Conservation (phyloP, 768 basidiomycete genomes). For the Lanmaoa pseudosensibilis region DNA sequence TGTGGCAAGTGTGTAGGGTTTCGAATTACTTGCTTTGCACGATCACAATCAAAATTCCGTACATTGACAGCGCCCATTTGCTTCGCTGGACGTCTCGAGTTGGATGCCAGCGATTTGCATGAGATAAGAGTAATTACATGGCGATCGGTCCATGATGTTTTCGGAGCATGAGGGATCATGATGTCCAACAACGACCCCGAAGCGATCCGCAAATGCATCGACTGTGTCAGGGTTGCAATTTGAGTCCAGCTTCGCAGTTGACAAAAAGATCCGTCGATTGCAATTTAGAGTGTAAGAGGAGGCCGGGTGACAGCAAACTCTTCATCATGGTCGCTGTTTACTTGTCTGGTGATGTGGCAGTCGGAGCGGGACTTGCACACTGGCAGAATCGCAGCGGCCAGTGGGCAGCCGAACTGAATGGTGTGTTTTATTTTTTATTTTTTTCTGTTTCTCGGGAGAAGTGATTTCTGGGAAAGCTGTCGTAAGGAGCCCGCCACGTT, state of each 20-base stretch:
- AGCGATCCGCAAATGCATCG: slow-evolving; percentile 13
- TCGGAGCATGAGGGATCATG: not conserved
- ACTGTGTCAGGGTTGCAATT: not conserved
- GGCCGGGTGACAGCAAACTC: not conserved
- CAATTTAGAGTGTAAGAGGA: not conserved
- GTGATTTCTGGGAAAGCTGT: slow-evolving; percentile 17
- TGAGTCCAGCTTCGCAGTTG: not conserved
- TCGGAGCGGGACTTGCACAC: not conserved
- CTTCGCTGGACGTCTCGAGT: not conserved
- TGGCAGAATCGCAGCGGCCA: not conserved
- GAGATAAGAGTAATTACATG: not conserved
- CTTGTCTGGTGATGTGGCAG: not conserved
- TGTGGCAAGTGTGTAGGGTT: not conserved
- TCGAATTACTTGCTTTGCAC: not conserved
- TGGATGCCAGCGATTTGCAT: not conserved
- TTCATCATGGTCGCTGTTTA: not conserved
- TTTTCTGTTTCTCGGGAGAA: not conserved
- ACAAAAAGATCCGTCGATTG: slow-evolving; percentile 2
- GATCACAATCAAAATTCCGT: too few species aligned
- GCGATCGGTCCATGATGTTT: not conserved
- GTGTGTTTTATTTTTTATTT: slow-evolving; percentile 1
- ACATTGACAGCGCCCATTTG: not conserved
- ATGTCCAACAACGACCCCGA: not conserved
- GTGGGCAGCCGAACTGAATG: not conserved
- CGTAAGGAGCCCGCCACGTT: slow-evolving; percentile 34